A percentile compares a stretch with the other conserved stretches of the same genome.
Evolutionary conservation across 768 basidiomycete genomes (phyloP).

Genomic region (Amanita polypyramis): DNA sequence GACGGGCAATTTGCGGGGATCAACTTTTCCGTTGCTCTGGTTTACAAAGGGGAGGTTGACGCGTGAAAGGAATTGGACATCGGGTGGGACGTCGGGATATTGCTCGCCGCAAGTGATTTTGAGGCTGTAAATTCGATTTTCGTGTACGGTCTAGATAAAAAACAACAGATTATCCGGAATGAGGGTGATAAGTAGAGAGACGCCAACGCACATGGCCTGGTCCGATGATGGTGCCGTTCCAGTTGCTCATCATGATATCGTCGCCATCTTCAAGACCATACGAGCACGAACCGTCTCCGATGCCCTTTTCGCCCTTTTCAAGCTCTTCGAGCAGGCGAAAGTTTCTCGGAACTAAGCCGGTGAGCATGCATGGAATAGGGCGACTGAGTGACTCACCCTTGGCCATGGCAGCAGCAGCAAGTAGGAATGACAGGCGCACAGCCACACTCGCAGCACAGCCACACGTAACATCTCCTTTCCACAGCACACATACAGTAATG

Average conservation of each 20-base stretch:
- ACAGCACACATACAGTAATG: constrained; percentile 29
- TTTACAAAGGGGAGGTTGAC: constrained; percentile 94
- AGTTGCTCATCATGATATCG: constrained; percentile 95
- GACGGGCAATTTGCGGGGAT: constrained; percentile 58
- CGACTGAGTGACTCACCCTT: constrained; percentile 29
- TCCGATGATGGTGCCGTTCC: constrained; percentile 99
- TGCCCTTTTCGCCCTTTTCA: constrained; percentile 99
- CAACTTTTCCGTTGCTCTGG: constrained; percentile 66
- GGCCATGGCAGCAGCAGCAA: constrained; percentile 28
- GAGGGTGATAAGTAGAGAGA: constrained; percentile 7
- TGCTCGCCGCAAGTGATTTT: constrained; percentile 72
- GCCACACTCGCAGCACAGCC: constrained; percentile 14
- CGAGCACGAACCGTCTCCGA: constrained; percentile 95
- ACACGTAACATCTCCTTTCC: constrained; percentile 7
- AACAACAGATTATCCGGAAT: constrained; percentile 6
- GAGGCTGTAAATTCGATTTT: constrained; percentile 97
- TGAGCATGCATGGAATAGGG: not conserved
- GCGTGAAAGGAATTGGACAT: constrained; percentile 75
- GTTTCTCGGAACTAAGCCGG: constrained; percentile 76
- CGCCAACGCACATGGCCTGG: constrained; percentile 80
- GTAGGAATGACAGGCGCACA: constrained; percentile 16
- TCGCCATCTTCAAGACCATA: constrained; percentile 94
- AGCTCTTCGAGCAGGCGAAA: constrained; percentile 96
- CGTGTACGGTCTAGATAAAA: constrained; percentile 75
- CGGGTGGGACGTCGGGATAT: constrained; percentile 74